These are phyloP conservation scores for Dendrothele bispora DNA, from an alignment of 768 basidiomycete species.

Conservation along the genomic window DNA sequence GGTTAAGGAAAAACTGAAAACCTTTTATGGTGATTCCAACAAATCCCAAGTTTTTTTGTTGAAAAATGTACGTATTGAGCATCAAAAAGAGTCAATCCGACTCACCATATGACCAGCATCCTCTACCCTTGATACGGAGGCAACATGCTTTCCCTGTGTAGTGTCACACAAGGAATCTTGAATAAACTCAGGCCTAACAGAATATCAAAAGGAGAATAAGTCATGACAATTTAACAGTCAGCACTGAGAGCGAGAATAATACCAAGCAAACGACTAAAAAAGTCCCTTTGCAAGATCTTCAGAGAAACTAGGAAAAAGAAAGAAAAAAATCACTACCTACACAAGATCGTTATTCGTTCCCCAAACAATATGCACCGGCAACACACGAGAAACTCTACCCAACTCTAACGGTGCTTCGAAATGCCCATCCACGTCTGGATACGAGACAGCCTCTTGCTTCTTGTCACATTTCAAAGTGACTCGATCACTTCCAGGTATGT, in stretches of 20 bases:
- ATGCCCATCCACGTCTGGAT: slow-evolving; percentile 43
- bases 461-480: slow-evolving; percentile 45
- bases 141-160: slow-evolving; percentile 36
- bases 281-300: too few relatives aligned
- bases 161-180: slow-evolving; percentile 42
- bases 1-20: too few relatives aligned
- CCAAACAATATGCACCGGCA: slow-evolving; percentile 52
- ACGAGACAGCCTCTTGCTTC: slow-evolving; percentile 45
- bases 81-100: background rate
- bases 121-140: slow-evolving; percentile 43
- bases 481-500: too few relatives aligned
- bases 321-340: slow-evolving; percentile 32
- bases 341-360: slow-evolving; percentile 43
- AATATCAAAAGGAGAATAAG: background rate
- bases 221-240: background rate
- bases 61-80: background rate
- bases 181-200: slow-evolving; percentile 39
- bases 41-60: too few relatives aligned
- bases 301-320: slow-evolving; percentile 1
- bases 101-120: slow-evolving; percentile 49
- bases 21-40: too few relatives aligned
- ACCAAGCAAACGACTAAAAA: too few relatives aligned
- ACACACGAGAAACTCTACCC: slow-evolving; percentile 27
- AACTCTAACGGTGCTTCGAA: slow-evolving; percentile 38
- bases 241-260: background rate